Evolutionary conservation across 2,329 filamentous ascomycete species (phyloP), one percentile per base, ranked within the genome.

Genomic region (Calonectria ilicicola): DNA sequence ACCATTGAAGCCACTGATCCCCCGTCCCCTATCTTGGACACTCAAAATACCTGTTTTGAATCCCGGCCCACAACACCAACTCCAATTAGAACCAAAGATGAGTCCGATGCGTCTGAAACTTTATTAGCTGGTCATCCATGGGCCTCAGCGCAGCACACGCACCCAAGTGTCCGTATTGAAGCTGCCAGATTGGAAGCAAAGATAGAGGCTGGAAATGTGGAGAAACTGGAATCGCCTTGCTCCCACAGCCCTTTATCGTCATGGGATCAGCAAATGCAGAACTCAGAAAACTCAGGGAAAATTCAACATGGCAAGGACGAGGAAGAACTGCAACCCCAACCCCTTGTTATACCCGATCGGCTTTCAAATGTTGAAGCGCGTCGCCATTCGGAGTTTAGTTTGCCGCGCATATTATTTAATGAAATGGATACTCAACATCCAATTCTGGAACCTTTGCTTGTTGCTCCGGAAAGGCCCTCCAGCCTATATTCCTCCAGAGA

Each of bases 41-140:
- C 75, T 14, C 74, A 74, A 23, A 65, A 74, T 17, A 75, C 73
- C 44, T 79, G 76, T 15, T 74, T 78, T 38, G 65, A 35, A 15
- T 72, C 70, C 21, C 69, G 72, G 65, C 42, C 67, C 27, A 70
- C 76, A 10, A 79, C 76, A 9, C 75, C 73, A 3, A 76, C 77
- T 7, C 67, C 65, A 7, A 21, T 66, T 5, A 67, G 32, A 17
- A 64, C 69, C n/a, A 73, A 44, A 51, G 66, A 69, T 21, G 62
- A 63, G 14, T 62, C 51, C 7, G 72, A 76, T 32, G 40, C 72
- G 19, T 51, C 73, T 4, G 58, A 69, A 23, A 78, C 67, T 40
- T 68, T 68, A 21, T 53, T 65, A 10, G 51, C 63, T 10, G 69
- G 60, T 9, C 75, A 70, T 35, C 69, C 67, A 51, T 63, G 63